These are phyloP conservation scores for Colletotrichum sp. DNA, from an alignment of 2,329 filamentous ascomycete genomes.

Conservation along the genomic window DNA sequence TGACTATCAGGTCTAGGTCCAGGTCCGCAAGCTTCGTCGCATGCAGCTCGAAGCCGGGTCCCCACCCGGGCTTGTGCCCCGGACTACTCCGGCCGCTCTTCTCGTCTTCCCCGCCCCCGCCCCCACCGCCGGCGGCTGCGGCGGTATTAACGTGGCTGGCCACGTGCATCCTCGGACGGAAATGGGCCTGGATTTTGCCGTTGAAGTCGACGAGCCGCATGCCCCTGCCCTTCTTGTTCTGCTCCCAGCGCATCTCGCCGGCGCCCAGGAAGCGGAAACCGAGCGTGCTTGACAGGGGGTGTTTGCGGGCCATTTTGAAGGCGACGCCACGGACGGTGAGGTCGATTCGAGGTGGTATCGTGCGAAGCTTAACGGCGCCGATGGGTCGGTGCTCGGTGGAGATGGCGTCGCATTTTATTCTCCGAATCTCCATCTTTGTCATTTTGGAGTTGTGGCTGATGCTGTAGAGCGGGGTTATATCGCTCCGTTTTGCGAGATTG, in stretches of 20 bases:
- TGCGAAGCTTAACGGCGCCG: slow-evolving; percentile 5
- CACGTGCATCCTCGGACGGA: slow-evolving; percentile 3
- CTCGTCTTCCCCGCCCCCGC: background rate
- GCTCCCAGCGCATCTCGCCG: slow-evolving; percentile 17
- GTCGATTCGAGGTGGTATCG: slow-evolving; percentile 11
- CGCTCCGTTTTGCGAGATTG: background rate
- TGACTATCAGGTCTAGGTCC: slow-evolving; percentile 15
- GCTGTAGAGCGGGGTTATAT: background rate
- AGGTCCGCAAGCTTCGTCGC: slow-evolving; percentile 8
- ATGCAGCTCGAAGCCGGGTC: slow-evolving; percentile 15
- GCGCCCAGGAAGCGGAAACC: slow-evolving; percentile 12
- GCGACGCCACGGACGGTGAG: slow-evolving; percentile 9
- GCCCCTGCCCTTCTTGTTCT: background rate
- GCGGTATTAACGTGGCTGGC: background rate
- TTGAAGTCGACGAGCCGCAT: slow-evolving; percentile 19
- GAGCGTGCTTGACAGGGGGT: slow-evolving; percentile 6
- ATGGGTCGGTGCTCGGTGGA: background rate
- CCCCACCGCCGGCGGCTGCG: background rate
- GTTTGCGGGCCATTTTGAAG: slow-evolving; percentile 11
- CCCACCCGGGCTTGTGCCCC: background rate
- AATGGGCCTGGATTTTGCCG: background rate
- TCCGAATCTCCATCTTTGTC: slow-evolving; percentile 12
- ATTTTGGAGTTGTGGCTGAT: slow-evolving; percentile 4
- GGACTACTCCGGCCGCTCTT: background rate
- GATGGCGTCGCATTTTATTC: background rate